phyloP scores from a whole-genome alignment of 306 rosid genomes.

The Biancaea sappan region DNA sequence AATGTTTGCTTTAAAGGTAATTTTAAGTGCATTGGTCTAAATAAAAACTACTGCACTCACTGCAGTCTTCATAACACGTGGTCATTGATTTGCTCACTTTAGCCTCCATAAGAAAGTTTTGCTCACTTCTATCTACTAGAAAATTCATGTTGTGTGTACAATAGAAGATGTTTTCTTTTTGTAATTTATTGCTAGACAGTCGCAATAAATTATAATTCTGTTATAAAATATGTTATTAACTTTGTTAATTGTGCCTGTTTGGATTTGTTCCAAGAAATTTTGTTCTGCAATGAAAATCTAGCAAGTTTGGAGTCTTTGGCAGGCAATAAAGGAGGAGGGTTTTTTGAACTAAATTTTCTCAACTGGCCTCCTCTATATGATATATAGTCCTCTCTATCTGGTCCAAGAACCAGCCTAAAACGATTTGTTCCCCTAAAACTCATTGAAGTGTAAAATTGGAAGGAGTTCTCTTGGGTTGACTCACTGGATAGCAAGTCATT shows the following conservation, averaged over 20 bases:
- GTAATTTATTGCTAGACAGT: not conserved
- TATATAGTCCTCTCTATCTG: not conserved
- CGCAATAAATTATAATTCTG: not conserved
- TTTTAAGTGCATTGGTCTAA: not conserved
- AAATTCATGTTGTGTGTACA: conserved; percentile 7
- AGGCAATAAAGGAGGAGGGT: not conserved
- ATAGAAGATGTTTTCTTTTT: not conserved
- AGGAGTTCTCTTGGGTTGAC: not conserved
- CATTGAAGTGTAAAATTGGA: not conserved
- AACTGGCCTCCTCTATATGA: not conserved
- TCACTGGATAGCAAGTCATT: too few species aligned
- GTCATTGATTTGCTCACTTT: not conserved
- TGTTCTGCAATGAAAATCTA: not conserved
- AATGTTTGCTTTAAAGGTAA: conserved; percentile 95
- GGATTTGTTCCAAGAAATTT: not conserved
- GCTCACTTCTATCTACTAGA: not conserved
- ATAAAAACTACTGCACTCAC: not conserved
- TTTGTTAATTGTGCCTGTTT: not conserved
- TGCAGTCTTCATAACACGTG: not conserved
- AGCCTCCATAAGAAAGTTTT: not conserved
- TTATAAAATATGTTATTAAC: not conserved
- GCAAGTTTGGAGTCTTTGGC: not conserved
- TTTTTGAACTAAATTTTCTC: not conserved
- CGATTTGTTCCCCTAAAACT: not conserved
- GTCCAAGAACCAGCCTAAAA: not conserved